Conservation (phyloP, 1,139 yeast species). For the Eremothecium coryli region DNA sequence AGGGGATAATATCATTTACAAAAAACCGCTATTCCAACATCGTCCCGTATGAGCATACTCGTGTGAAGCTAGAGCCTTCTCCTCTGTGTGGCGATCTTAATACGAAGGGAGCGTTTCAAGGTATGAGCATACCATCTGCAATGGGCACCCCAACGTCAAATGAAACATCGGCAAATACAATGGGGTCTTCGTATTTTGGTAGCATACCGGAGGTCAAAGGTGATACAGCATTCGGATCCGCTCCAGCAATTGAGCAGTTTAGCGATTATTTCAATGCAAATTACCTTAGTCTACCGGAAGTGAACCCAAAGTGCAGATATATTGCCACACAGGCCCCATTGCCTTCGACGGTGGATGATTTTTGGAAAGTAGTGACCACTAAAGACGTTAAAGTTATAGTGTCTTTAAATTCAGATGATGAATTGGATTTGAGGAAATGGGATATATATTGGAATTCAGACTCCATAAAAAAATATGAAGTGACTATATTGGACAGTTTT, state of each 20-base stretch:
- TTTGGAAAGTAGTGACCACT: constrained; percentile 67
- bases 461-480: constrained; percentile 19
- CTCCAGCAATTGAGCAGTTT: constrained; percentile 12
- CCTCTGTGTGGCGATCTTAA: constrained; percentile 16
- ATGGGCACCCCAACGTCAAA: background rate
- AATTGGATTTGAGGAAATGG: constrained; percentile 45
- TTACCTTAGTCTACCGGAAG: constrained; percentile 37
- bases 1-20: constrained; percentile 61
- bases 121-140: background rate
- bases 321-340: constrained; percentile 87
- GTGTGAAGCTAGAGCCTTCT: constrained; percentile 47
- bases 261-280: constrained; percentile 58
- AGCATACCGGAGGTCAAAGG: background rate
- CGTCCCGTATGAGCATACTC: constrained; percentile 70
- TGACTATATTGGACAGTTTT: constrained; percentile 26
- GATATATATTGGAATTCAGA: constrained; percentile 46
- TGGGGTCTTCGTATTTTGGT: constrained; percentile 8
- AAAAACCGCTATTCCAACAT: constrained; percentile 77
- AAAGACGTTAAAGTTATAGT: constrained; percentile 55
- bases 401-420: constrained; percentile 54
- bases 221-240: constrained; percentile 4
- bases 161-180: constrained; percentile 2
- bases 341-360: constrained; percentile 65
- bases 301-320: constrained; percentile 36
- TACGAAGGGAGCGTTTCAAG: background rate